Percentiles rank a stretch among this genome's conserved stretches.
Evolutionary conservation across 2,329 filamentous ascomycete genomes (phyloP).

Genomic region (Apiospora koreana): DNA sequence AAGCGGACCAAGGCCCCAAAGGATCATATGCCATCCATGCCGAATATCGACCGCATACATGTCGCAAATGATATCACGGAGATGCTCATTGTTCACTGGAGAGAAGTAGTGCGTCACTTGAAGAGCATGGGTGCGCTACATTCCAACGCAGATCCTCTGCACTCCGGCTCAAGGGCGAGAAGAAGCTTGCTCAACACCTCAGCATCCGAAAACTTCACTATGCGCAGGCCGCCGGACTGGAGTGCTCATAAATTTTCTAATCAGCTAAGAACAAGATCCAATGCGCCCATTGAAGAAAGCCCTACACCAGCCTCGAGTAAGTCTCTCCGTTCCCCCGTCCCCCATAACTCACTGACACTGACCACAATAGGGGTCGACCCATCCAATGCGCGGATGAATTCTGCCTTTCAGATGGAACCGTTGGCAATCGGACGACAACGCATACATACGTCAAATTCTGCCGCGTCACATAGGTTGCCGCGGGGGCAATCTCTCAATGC

Average conservation of each 20-base stretch:
- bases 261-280: constrained; percentile 23
- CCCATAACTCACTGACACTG: background rate
- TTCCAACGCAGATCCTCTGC: constrained; percentile 18
- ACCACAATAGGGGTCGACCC: constrained; percentile 19
- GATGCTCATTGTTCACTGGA: constrained; percentile 68
- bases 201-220: constrained; percentile 41
- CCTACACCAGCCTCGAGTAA: constrained; percentile 32
- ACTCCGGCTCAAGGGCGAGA: constrained; percentile 15
- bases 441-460: constrained; percentile 20
- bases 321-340: constrained; percentile 8
- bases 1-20: constrained; percentile 29
- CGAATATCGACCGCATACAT: constrained; percentile 55
- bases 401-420: constrained; percentile 13
- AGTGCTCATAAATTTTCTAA: constrained; percentile 22
- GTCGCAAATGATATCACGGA: constrained; percentile 61
- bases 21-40: constrained; percentile 22
- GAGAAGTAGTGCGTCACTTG: constrained; percentile 63
- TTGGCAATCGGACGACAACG: constrained; percentile 19
- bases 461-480: constrained; percentile 16
- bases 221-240: constrained; percentile 41
- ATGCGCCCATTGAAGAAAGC: constrained; percentile 40
- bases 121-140: constrained; percentile 44
- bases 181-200: constrained; percentile 38
- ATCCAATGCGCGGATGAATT: constrained; percentile 7
- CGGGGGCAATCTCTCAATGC: constrained; percentile 19